Conservation (phyloP, 495 filamentous ascomycete genomes). For the Aspergillus mulundensis region DNA sequence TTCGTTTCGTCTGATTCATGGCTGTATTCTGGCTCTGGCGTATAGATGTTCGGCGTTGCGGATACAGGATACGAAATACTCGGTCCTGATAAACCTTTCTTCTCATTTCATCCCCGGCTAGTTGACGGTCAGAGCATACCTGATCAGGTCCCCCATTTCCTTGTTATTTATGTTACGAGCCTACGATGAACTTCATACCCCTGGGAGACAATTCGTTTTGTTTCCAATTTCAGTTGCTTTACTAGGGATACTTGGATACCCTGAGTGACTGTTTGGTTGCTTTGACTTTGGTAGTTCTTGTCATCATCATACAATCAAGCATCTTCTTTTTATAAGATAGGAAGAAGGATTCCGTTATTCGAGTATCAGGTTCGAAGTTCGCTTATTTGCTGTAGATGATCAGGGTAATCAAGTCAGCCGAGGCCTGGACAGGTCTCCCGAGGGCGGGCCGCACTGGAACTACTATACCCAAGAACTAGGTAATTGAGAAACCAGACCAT, state of each 20-base stretch:
- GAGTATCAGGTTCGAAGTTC: too few species aligned
- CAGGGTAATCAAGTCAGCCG: too few species aligned
- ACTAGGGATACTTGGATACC: slow-evolving; percentile 10
- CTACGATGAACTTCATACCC: slow-evolving; percentile 24
- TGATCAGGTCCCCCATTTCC: slow-evolving; percentile 2
- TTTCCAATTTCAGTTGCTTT: not conserved
- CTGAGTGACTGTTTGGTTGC: not conserved
- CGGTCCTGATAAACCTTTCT: not conserved
- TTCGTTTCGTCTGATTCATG: not conserved
- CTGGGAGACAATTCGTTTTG: slow-evolving; percentile 8
- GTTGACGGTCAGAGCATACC: not conserved
- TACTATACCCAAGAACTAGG: too few species aligned
- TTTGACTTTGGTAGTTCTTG: not conserved
- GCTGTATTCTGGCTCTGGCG: not conserved
- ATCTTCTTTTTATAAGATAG: too few species aligned
- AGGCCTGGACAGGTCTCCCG: too few species aligned
- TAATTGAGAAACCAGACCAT: too few species aligned
- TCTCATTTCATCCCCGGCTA: slow-evolving; percentile 7
- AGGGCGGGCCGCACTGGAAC: too few species aligned
- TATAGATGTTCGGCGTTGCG: slow-evolving; percentile 35
- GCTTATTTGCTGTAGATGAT: too few species aligned
- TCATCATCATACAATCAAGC: not conserved
- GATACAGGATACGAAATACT: slow-evolving; percentile 20
- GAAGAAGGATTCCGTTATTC: too few species aligned
- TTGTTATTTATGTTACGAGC: slow-evolving; percentile 15